A percentile compares a stretch with the other conserved stretches of the same genome.
Conservation (phyloP, 176 grass and related monocot genomes). For the Raddia guianensis region DNA sequence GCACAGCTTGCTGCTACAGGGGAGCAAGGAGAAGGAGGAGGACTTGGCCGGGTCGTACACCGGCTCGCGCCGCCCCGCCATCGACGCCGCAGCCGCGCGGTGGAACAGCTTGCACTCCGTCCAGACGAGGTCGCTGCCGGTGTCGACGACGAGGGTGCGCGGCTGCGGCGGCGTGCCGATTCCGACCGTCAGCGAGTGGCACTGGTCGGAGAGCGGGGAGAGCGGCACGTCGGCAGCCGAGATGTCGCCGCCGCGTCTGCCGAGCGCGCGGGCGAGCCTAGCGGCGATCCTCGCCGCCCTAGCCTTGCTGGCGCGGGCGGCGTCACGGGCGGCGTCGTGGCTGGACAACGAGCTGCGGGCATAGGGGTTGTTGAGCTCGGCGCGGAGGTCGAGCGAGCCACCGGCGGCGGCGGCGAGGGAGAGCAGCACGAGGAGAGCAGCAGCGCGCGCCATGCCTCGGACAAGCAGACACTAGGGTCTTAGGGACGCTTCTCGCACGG, state of each 20-base stretch:
- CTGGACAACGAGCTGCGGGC: constrained; percentile 1
- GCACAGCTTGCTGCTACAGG: constrained; percentile 56
- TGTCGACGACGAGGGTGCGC: constrained; percentile 46
- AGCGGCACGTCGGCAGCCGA: constrained; percentile 21
- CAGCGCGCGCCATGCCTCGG: constrained; percentile 27
- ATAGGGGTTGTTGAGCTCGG: constrained; percentile 28
- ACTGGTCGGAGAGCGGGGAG: not conserved
- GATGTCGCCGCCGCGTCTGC: not conserved
- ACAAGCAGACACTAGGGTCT: not conserved
- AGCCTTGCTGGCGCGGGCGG: constrained; percentile 43
- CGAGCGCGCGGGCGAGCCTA: not conserved
- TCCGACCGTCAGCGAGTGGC: constrained; percentile 42
- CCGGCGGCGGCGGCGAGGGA: not conserved
- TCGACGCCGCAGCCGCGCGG: not conserved
- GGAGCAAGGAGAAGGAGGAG: constrained; percentile 37
- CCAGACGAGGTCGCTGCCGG: constrained; percentile 62
- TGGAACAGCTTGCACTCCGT: constrained; percentile 55
- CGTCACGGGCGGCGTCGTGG: constrained; percentile 22
- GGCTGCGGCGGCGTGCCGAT: constrained; percentile 59
- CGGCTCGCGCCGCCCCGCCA: constrained; percentile 25
- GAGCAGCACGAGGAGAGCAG: not conserved
- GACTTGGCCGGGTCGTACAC: constrained; percentile 55
- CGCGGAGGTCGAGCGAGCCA: constrained; percentile 12
- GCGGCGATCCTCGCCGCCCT: constrained; percentile 4
- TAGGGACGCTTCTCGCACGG: not conserved